Evolutionary conservation across 768 basidiomycete species (phyloP), one percentile per base, ranked within the genome.

Genomic region (Collybiopsis luxurians): DNA sequence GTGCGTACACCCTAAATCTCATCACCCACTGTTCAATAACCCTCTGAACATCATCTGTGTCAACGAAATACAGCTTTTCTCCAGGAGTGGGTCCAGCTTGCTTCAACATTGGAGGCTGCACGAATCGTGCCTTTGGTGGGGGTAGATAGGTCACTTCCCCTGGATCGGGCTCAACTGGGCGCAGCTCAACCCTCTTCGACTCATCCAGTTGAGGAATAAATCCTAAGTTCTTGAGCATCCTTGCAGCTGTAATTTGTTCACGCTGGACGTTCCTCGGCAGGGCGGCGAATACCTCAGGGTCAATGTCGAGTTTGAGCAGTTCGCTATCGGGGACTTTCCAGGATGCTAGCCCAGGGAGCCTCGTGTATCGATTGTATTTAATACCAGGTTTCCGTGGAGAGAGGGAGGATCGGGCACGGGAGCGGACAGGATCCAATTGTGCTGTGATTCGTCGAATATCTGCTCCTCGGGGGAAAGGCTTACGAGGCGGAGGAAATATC

Each of bases 1-100:
- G 94, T n/a, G 77, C 78, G 61, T 77, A 75, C 44, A 80, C 75
- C 48, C 71, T 70, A 58, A 89, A 87, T 1, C 76, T 71, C 44
- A 80, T 75, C 7, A 98, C 84, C 95, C 95, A 98, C 34, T 75
- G 67, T 60, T 86, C 85, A 39, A 98, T 78, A 21, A 88, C 77
- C 4, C 70, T 70, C 69, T 92, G 85, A 13, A 98, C 79, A 59
- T 94, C 92, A 24, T 80, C 80, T 21, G 84, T 79, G 63, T 89
- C 84, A 12, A 79, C 80, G 51, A 87, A 85, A 46, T 74, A 69
- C 38, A 84, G 58, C 64, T 83, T 86, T 68, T 84, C 80, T 24
- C 79, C 77, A 58, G 77, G 80, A 49, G 59, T 48, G 50, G 76
- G 74, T 47, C 80, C 79, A 58, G 83, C 81, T 57, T 81, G 83